Conservation (phyloP, 2,329 filamentous ascomycete genomes). For the Torrubiellomyces zombiae region DNA sequence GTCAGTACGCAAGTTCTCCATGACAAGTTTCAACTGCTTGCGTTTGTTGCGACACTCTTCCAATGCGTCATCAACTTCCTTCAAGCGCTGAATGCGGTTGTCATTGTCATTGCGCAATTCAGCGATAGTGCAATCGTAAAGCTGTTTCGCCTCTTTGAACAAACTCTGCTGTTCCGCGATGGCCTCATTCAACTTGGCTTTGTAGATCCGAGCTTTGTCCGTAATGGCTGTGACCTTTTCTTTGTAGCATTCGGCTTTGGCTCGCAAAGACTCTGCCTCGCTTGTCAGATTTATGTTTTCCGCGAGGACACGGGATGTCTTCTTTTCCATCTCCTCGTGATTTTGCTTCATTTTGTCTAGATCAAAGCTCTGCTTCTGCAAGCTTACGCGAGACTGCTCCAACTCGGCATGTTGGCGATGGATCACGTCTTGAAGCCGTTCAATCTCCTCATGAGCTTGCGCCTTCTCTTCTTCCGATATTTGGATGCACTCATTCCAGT, state of each 20-base stretch:
- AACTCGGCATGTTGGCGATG: slow-evolving; percentile 5
- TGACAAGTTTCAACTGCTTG: slow-evolving; percentile 14
- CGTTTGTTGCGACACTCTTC: slow-evolving; percentile 14
- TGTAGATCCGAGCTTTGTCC: slow-evolving; percentile 19
- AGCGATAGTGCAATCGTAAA: slow-evolving; percentile 16
- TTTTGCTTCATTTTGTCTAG: slow-evolving; percentile 10
- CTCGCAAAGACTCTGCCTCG: slow-evolving; percentile 13
- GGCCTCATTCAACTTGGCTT: slow-evolving; percentile 25
- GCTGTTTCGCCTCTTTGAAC: slow-evolving; percentile 16
- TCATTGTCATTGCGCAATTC: slow-evolving; percentile 17
- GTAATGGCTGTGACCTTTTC: slow-evolving; percentile 8
- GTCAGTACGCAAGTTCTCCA: slow-evolving; percentile 12
- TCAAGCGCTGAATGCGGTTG: slow-evolving; percentile 7
- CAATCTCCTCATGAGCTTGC: slow-evolving; percentile 11
- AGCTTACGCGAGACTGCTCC: slow-evolving; percentile 6
- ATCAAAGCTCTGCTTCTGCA: slow-evolving; percentile 8
- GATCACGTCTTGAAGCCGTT: slow-evolving; percentile 10
- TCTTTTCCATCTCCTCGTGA: slow-evolving; percentile 11
- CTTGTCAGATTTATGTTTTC: slow-evolving; percentile 11
- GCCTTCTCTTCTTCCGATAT: slow-evolving; percentile 13
- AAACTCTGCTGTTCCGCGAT: slow-evolving; percentile 29
- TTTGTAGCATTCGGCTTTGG: slow-evolving; percentile 10
- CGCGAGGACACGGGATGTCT: slow-evolving; percentile 6
- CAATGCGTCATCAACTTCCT: slow-evolving; percentile 12
- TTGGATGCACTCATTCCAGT: slow-evolving; percentile 18